A percentile compares a stretch with the other conserved stretches of the same genome.
Conservation (phyloP, 2,329 filamentous ascomycete species). For the Incumbomyces delicatus region DNA sequence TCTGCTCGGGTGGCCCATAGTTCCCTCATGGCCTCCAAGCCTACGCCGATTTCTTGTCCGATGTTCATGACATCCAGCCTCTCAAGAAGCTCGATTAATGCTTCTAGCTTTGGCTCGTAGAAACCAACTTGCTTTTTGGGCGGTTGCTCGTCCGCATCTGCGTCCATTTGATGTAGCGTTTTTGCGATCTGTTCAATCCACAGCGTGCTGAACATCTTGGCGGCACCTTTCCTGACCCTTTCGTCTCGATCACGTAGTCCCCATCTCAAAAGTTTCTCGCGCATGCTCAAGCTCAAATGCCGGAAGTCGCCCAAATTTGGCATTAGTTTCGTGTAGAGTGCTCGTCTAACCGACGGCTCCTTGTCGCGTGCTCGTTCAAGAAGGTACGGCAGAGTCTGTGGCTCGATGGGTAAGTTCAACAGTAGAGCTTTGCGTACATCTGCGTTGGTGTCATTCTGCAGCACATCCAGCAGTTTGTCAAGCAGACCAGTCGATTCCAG, state of each 20-base stretch:
- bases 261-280: conserved; percentile 92
- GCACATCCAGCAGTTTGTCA: conserved; percentile 72
- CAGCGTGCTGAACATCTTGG: conserved; percentile 80
- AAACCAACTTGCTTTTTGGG: conserved; percentile 38
- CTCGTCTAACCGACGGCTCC: conserved; percentile 71
- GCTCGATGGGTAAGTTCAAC: conserved; percentile 78
- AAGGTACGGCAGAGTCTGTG: conserved; percentile 72
- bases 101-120: conserved; percentile 60
- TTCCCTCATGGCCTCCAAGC: conserved; percentile 84
- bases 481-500: conserved; percentile 59
- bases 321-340: conserved; percentile 76
- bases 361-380: conserved; percentile 85
- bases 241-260: conserved; percentile 89
- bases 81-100: conserved; percentile 79
- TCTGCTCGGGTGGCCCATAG: conserved; percentile 87
- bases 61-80: conserved; percentile 89
- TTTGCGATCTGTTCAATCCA: conserved; percentile 95
- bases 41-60: conserved; percentile 79
- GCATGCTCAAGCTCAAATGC: conserved; percentile 82
- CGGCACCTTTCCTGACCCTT: conserved; percentile 83
- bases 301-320: conserved; percentile 89
- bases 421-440: conserved; percentile 84
- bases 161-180: conserved; percentile 28
- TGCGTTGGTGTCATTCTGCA: conserved; percentile 89
- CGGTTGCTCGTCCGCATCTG: conserved; percentile 33